Evolutionary conservation across 345 rosid genomes (phyloP).

Genomic region (Camelina hispida): DNA sequence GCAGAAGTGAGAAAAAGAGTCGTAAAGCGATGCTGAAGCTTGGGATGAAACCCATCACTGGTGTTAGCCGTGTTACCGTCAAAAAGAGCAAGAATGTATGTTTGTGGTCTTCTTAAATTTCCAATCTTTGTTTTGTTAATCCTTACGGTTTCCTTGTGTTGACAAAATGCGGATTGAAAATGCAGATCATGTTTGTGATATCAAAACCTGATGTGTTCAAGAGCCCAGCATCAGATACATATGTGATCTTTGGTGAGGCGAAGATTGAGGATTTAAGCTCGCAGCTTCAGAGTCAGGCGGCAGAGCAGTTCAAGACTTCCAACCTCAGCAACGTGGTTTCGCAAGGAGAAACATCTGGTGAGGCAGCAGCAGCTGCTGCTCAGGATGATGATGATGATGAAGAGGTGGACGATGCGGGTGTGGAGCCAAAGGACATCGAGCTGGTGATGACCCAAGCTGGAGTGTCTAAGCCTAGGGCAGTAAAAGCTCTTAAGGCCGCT

Average conservation of each 20-base stretch:
- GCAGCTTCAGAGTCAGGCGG: constrained; percentile 83
- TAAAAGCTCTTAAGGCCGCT: constrained; percentile 75
- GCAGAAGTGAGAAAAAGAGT: constrained; percentile 91
- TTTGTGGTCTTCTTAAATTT: constrained; percentile 29
- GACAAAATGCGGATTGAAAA: constrained; percentile 11
- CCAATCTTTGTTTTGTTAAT: neutral
- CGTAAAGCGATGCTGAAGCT: constrained; percentile 92
- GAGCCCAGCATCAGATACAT: constrained; percentile 85
- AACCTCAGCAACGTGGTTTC: constrained; percentile 61
- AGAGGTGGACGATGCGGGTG: constrained; percentile 83
- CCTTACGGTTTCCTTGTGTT: neutral
- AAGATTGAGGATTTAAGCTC: constrained; percentile 93
- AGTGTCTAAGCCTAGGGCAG: constrained; percentile 73
- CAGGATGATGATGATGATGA: constrained; percentile 65
- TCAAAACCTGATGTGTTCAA: constrained; percentile 92
- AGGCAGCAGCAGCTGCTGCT: constrained; percentile 29
- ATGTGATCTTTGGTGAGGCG: constrained; percentile 83
- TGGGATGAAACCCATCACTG: constrained; percentile 81
- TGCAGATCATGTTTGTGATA: constrained; percentile 77
- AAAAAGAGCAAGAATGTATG: constrained; percentile 82
- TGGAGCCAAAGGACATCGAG: constrained; percentile 89
- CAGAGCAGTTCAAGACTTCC: constrained; percentile 84
- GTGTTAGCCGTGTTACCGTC: constrained; percentile 82
- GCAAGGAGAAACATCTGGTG: constrained; percentile 64
- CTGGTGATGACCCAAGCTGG: constrained; percentile 95